Percentiles rank a stretch among this genome's conserved stretches.
These are phyloP conservation scores for Auricularia auricula-judae DNA, from an alignment of 768 basidiomycete genomes.

Conservation along the genomic window DNA sequence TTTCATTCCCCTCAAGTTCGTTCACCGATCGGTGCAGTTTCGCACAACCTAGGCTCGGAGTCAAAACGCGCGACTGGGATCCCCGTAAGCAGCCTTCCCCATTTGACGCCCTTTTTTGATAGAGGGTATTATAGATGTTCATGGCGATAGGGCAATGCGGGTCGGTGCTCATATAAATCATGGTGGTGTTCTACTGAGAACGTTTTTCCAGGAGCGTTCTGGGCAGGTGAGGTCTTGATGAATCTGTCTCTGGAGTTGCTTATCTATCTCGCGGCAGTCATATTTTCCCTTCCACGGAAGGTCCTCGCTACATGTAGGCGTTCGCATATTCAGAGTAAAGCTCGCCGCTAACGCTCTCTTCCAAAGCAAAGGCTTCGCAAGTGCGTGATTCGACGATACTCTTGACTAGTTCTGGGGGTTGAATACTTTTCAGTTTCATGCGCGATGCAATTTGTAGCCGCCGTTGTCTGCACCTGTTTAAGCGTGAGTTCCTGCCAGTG, in stretches of 20 bases:
- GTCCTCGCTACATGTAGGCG: conserved; percentile 54
- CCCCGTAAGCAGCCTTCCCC: conserved; percentile 19
- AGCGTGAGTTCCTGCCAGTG: not conserved
- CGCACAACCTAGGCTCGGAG: conserved; percentile 70
- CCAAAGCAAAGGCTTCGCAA: not conserved
- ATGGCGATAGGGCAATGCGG: conserved; percentile 76
- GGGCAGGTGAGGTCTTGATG: conserved; percentile 29
- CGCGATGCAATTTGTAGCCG: not conserved
- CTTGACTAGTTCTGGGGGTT: not conserved
- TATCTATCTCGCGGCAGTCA: conserved; percentile 20
- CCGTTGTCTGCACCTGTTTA: not conserved
- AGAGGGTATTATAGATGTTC: conserved; percentile 30
- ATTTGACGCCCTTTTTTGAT: not conserved
- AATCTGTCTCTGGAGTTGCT: no score
- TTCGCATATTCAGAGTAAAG: no score
- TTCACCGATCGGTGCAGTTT: conserved; percentile 26
- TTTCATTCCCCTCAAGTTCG: conserved; percentile 17
- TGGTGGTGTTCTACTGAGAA: conserved; percentile 12
- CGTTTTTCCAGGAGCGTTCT: not conserved
- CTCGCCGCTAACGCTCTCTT: not conserved
- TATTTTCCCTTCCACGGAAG: conserved; percentile 52
- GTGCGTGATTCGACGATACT: not conserved
- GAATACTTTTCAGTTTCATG: not conserved
- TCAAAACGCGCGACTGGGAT: conserved; percentile 68
- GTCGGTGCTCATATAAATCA: not conserved